Base-by-base conservation (phyloP, 192 early-diverging fungal species). In the Umbelopsis isabellina region DNA sequence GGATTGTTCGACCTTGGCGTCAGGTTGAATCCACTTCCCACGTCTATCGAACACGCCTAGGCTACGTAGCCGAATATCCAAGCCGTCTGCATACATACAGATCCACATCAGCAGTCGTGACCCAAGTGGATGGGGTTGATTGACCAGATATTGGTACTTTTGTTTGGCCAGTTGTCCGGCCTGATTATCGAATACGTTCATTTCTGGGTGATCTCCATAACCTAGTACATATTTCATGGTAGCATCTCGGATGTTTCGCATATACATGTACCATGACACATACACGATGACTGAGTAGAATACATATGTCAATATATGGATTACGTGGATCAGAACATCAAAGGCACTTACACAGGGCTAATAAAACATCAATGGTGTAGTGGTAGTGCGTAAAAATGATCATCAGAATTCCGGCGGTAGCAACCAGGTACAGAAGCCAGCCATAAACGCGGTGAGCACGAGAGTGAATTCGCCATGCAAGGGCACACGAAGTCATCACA, bases 311-410 rank as follows among this genome's bases (percentile, higher is more conserved):
- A 27, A 23, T 15, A 66, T 5, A 11, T 45, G 12, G 41, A 13
- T 61, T 16, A 3, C 13, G 11, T 22, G 5, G 21, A 58, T 3
- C n/a, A 11, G 6, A 18, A 18, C 4, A 44, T 15, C 22, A 15
- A 27, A 46, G 41, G 52, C 1, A 48, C 72, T 74, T 74, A 74
- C 72, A 52, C 35, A 84, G 46, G 3, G 82, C 88, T 23, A 89
- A 49, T 23, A 89, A 50, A 53, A 89, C 86, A 47, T 89, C 88
- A n/a, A 87, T 75, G 1, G 88, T 83, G 67, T 89, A 89, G 61
- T 89, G 88, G 50, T 85, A 85, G 10, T 81, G 82, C 15, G 80
- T 86, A 61, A 86, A 49, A 10, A 87, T 67, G 23, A 89, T 87
- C 15, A 81, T 73, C 11, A 83, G 48, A 13, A 89, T 78, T 2